phyloP scores from a whole-genome alignment of 2,329 filamentous ascomycete genomes.

The Massarina eburnea region DNA sequence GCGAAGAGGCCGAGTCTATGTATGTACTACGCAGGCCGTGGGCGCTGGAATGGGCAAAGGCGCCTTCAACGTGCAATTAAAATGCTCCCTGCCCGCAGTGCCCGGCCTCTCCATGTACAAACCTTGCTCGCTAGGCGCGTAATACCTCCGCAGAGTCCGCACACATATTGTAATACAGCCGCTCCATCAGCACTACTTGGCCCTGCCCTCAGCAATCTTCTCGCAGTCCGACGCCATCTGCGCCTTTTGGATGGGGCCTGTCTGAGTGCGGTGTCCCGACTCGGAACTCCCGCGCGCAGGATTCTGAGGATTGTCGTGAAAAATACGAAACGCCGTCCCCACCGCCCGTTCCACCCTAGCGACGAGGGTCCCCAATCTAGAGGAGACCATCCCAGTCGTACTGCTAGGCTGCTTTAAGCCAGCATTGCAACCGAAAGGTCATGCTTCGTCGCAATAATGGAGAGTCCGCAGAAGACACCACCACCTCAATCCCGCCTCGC shows the following conservation, averaged over 20 bases:
- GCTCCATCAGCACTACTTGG: neutral
- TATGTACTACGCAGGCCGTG: neutral
- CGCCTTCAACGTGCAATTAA: conserved; percentile 9
- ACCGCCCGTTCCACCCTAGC: conserved; percentile 15
- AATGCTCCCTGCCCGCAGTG: conserved; percentile 1
- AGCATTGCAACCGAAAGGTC: conserved; percentile 28
- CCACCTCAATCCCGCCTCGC: conserved; percentile 8
- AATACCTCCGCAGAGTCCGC: no score
- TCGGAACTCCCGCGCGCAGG: conserved; percentile 5
- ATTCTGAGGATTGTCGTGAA: neutral
- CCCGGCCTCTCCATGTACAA: conserved; percentile 12
- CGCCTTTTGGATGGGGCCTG: neutral
- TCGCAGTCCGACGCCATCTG: neutral
- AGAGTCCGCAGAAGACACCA: conserved; percentile 9
- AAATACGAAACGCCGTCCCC: conserved; percentile 20
- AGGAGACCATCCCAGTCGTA: conserved; percentile 16
- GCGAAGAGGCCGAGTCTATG: no score
- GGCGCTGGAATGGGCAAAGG: conserved; percentile 12
- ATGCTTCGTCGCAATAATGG: conserved; percentile 30
- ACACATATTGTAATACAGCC: no score
- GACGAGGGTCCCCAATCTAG: conserved; percentile 11
- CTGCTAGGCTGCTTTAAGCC: conserved; percentile 35
- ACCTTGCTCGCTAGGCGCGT: conserved; percentile 4
- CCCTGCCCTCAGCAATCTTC: neutral
- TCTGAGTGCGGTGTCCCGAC: conserved; percentile 3